Conservation (phyloP, 2,329 filamentous ascomycete species). For the Fusarium incarnatum region DNA sequence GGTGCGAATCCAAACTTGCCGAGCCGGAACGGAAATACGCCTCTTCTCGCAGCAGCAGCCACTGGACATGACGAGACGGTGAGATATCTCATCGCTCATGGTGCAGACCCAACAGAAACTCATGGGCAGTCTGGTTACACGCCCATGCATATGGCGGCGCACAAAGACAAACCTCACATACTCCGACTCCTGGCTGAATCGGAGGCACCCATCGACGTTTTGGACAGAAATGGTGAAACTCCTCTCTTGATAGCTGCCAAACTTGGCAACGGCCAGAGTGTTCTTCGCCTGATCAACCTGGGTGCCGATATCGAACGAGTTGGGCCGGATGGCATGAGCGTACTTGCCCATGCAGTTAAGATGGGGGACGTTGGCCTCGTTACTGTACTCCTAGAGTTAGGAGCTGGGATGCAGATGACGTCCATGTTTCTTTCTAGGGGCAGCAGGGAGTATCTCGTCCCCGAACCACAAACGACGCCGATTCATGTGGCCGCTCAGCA, state of each 20-base stretch:
- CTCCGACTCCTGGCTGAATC: conserved; percentile 40
- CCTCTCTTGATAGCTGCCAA: conserved; percentile 47
- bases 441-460: conserved; percentile 40
- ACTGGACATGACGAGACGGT: conserved; percentile 47
- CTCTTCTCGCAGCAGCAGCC: conserved; percentile 43
- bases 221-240: conserved; percentile 44
- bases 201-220: conserved; percentile 40
- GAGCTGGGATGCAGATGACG: conserved; percentile 37
- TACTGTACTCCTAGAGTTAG: conserved; percentile 39
- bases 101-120: conserved; percentile 39
- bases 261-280: conserved; percentile 43
- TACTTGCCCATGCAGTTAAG: conserved; percentile 47
- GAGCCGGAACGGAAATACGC: conserved; percentile 46
- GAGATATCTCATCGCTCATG: conserved; percentile 45
- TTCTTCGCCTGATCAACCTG: conserved; percentile 40
- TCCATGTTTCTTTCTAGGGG: conserved; percentile 9
- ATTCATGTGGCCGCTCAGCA: conserved; percentile 46
- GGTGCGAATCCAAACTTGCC: conserved; percentile 44
- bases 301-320: conserved; percentile 45
- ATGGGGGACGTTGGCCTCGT: conserved; percentile 41
- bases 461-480: conserved; percentile 45
- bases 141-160: conserved; percentile 47
- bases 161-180: conserved; percentile 44
- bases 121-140: conserved; percentile 44
- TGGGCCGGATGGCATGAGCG: conserved; percentile 46